Evolutionary conservation across 257 asterid species (phyloP), one percentile per base, ranked within the genome.

Genomic region (Primulina eburnea): DNA sequence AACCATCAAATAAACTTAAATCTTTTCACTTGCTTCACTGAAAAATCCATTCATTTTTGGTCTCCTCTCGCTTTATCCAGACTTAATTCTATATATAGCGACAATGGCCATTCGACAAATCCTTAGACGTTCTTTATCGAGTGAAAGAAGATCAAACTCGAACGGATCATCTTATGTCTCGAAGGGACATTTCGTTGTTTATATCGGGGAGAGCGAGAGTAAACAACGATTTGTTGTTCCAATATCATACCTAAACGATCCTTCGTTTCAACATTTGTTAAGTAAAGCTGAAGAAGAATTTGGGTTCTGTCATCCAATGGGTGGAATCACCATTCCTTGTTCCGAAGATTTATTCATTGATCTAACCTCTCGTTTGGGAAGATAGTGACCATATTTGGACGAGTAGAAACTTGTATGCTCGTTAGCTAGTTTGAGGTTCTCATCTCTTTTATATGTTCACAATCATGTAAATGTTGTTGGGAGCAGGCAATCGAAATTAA

Each of bases 321-420:
- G 80, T 7, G 88, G 87, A 8, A 76, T 86, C 17, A 79, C 88
- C 5, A 77, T 83, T 64, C 88, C 86, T 3, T 83, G 87, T 67
- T 73, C 67, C 24, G 81, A 86, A 64, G 81, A 79, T 67, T 73
- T 69, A 58, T 86, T 86, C 68, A 43, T 73, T 64, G 77, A 59
- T 40, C 73, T 83, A 57, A 73, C 61, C 37, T 83, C 85, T 28
- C 24, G 62, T 10, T 56, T 82, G 33, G 73, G 64, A 7, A 30
- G 64, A 60, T 1, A 28, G 56, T 70, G 64, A 68, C 7, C 1
- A 6, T 68, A 29, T 24, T 12, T 65, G 9, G 10, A 35, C 9
- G 11, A 7, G 40, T 35, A 35, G 40, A 35, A 35, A 35, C 5
- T 7, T 35, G 40, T 35, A 35, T 35, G 1, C 40, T 35, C 40